Base-by-base conservation (phyloP, 2,329 filamentous ascomycete genomes). In the Penicillium capsulatum region DNA sequence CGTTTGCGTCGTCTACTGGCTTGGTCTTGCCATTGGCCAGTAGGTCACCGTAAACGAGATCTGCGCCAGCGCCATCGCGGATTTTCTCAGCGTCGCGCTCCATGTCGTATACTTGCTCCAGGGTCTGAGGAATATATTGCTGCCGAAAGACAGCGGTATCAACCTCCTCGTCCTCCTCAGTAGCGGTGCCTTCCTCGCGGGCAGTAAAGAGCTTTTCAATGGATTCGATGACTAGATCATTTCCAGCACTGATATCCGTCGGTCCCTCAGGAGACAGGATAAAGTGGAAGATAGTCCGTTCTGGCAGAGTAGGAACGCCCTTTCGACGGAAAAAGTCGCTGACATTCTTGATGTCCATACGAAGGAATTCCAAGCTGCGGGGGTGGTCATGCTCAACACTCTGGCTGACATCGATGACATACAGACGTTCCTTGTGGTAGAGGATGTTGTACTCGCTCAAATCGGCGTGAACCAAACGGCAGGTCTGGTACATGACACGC, bases 321-420 rank as follows among this genome's bases (percentile, higher is more conserved):
- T 95, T 84, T 14, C 86, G 78, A 19, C 81, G 75, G 78, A 97
- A 98, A 68, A 94, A 98, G 64, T 94, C 88, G 15, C 81, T 84
- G 1, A 94, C 81, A 60, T 98, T 98, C 74, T 96, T 97, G 67
- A 98, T 89, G 61, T 98, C 92, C 90, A 96, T 97, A 22, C 92
- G 83, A 55, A 98, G 67, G 61, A 98, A 98, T 62, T 97, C 91
- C 19, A 94, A 75, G 2, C 86, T 91, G 42, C 87, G 79, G 0
- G 92, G 92, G 64, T 98, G 92, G 55, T 97, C 91, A 53, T 94
- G 90, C 70, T 97, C 94, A 14, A 98, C 92, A 59, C 86, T 92
- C 70, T 98, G 92, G 40, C 88, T 95, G 30, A 98, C 92, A 66
- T 98, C 92, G 64, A 98, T 98, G 58, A 98, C 84, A 73, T 87